Conservation (phyloP, 495 filamentous ascomycete species). For the Penicillium paxilli region DNA sequence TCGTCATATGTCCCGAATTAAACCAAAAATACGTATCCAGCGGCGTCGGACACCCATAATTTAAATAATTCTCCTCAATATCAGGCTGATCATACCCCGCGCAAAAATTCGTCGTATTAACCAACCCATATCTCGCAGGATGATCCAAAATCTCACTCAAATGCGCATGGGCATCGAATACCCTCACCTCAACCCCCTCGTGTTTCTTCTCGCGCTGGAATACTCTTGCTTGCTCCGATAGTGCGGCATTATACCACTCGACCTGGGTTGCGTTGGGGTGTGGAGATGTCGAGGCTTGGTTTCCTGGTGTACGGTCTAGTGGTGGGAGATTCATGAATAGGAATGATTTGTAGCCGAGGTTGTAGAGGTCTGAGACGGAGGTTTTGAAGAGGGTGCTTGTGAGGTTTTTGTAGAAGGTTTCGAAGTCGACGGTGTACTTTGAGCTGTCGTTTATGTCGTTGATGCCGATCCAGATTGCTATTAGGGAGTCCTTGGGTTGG, state of each 20-base stretch:
- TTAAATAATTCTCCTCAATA: constrained; percentile 39
- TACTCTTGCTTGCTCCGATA: constrained; percentile 24
- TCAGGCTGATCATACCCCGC: constrained; percentile 49
- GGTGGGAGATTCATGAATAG: constrained; percentile 54
- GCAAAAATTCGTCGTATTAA: constrained; percentile 52
- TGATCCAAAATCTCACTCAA: constrained; percentile 46
- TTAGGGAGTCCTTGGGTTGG: constrained; percentile 30
- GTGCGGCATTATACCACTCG: constrained; percentile 37
- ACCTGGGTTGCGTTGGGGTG: constrained; percentile 49
- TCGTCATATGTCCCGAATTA: constrained; percentile 52
- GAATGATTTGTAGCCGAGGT: constrained; percentile 45
- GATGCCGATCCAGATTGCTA: constrained; percentile 47
- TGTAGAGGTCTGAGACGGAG: constrained; percentile 38
- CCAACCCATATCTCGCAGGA: constrained; percentile 42
- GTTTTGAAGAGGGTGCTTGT: constrained; percentile 41
- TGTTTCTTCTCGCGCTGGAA: constrained; percentile 22
- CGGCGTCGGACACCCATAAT: constrained; percentile 48
- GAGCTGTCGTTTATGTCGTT: constrained; percentile 44
- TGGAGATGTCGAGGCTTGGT: constrained; percentile 28
- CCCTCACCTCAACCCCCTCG: constrained; percentile 36
- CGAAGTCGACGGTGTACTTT: constrained; percentile 39
- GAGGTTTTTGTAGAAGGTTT: constrained; percentile 35
- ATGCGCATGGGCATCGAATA: constrained; percentile 46
- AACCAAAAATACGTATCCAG: constrained; percentile 54
- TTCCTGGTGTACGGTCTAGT: constrained; percentile 44